These are phyloP conservation scores for Gossypium aridum DNA, from an alignment of 441 rosid genomes.

Conservation along the genomic window DNA sequence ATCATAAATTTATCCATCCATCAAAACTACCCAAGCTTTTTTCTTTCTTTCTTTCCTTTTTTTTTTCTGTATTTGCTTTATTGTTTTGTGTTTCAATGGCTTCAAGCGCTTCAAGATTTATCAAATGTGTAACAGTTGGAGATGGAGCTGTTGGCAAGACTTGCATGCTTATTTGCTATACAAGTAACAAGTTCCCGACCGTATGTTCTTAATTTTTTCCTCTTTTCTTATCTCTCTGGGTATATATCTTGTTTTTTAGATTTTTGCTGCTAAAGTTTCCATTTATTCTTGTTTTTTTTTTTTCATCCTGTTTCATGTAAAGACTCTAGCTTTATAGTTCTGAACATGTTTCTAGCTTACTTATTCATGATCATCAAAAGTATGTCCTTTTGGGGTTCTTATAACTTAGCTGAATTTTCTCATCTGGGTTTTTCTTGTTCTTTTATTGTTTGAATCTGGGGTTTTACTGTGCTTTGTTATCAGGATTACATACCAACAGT, in stretches of 20 bases:
- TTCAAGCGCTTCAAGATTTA: conserved; percentile 78
- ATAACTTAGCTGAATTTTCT: conserved; percentile 6
- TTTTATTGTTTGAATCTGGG: neutral
- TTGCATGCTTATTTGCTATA: conserved; percentile 82
- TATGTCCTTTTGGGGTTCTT: neutral
- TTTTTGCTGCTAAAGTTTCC: conserved; percentile 35
- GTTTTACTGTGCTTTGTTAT: conserved; percentile 12
- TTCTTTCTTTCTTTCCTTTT: neutral
- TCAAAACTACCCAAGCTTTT: conserved; percentile 18
- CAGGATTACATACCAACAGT: conserved; percentile 98
- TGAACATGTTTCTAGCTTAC: conserved; percentile 12
- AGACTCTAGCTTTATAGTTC: conserved; percentile 10
- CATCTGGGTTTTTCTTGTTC: conserved; percentile 8
- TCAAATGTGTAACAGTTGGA: conserved; percentile 74
- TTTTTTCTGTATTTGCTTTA: conserved; percentile 4
- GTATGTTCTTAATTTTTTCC: conserved; percentile 27
- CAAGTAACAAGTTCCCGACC: conserved; percentile 77
- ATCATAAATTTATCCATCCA: conserved; percentile 42
- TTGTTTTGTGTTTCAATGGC: conserved; percentile 42
- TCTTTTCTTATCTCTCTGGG: conserved; percentile 17
- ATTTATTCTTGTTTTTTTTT: conserved; percentile 18
- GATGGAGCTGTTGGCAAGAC: conserved; percentile 88
- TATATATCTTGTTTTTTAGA: conserved; percentile 17
- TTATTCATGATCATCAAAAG: conserved; percentile 5
- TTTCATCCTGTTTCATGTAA: conserved; percentile 9